phyloP scores from a whole-genome alignment of 805 yeast species.

The Phaffomyces antillensis region DNA sequence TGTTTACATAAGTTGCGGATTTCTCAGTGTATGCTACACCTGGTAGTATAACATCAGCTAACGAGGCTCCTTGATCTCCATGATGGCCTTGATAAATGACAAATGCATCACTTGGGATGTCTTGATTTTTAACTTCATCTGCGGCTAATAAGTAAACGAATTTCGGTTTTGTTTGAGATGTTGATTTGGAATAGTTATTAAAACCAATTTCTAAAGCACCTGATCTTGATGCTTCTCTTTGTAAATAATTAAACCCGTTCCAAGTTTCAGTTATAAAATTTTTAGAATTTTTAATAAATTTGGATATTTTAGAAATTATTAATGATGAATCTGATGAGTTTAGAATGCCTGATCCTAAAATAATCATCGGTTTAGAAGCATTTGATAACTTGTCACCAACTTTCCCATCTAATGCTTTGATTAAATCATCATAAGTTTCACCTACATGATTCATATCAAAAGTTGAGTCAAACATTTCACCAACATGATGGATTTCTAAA shows the following conservation, averaged over 20 bases:
- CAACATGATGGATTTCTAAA: constrained; percentile 65
- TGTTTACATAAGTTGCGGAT: constrained; percentile 76
- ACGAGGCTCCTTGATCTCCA: constrained; percentile 83
- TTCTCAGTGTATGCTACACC: constrained; percentile 88
- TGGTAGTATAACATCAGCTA: constrained; percentile 82
- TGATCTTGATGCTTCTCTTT: constrained; percentile 80
- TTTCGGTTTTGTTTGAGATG: constrained; percentile 51
- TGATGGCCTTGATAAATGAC: constrained; percentile 90
- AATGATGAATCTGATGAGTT: constrained; percentile 61
- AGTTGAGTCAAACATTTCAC: constrained; percentile 73
- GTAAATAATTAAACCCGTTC: constrained; percentile 77
- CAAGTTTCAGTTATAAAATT: constrained; percentile 65
- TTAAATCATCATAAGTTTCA: constrained; percentile 46
- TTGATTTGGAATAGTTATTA: constrained; percentile 32
- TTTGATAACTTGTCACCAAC: constrained; percentile 58
- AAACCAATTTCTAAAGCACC: constrained; percentile 86
- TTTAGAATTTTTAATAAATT: constrained; percentile 43
- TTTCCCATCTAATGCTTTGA: constrained; percentile 55
- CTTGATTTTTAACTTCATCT: constrained; percentile 63
- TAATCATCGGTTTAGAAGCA: constrained; percentile 71
- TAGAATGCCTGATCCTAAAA: constrained; percentile 74
- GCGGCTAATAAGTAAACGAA: constrained; percentile 78
- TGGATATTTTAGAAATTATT: constrained; percentile 50
- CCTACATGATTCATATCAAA: constrained; percentile 63
- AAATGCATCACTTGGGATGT: constrained; percentile 77